Base-by-base conservation (phyloP, 208 protist species). In the Trypanosoma grayi region DNA sequence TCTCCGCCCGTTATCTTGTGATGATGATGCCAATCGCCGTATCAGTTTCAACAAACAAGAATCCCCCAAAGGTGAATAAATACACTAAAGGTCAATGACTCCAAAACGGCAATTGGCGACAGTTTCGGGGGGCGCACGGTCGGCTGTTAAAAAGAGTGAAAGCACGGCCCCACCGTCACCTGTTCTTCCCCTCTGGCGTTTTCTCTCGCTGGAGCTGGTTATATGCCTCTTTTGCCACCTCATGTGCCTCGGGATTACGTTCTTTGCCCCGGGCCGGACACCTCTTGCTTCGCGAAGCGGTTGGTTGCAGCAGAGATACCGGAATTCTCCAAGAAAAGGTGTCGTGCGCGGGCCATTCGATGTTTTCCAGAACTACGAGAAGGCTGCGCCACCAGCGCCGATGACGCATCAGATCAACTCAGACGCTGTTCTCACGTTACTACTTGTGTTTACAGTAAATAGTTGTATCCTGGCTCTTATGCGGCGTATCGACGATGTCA, bases 391-490 rank as follows among this genome's bases (percentile, higher is more conserved):
- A 57, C 9, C 30, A 40, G 13, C 18, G 20, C 39, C 48, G 6
- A 9, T 48, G 5, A 4, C 58, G n/a, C 43, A 43, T 46, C 45
- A 68, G 46, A 34, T 90, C n/a, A 86, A 78, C 66, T 39, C 76
- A 14, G 83, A 90, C 54, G 62, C 85, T 43, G 52, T 81, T 20
- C 34, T 82, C 0, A 58, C 77, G 6, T 31, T 80, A 2, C 18
- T 86, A 22, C 56, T 77, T 53, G 45, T 54, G 5, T 36, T 90
- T 43, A 44, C 70, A 28, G 37, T 46, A n/a, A 78, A 71, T 41
- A 48, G 51, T 28, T 68, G 79, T 30, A 54, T 86, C 1, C 63
- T 53, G 37, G 73, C 73, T 7, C 71, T 75, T 56, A 55, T 60
- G 11, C 40, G 43, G 16, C 56, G 54, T 20, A 33, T 59, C 44